A percentile compares a stretch with the other conserved stretches of the same genome.
Conservation (phyloP, 2,329 filamentous ascomycete species). For the Paecilomyces fulvus region DNA sequence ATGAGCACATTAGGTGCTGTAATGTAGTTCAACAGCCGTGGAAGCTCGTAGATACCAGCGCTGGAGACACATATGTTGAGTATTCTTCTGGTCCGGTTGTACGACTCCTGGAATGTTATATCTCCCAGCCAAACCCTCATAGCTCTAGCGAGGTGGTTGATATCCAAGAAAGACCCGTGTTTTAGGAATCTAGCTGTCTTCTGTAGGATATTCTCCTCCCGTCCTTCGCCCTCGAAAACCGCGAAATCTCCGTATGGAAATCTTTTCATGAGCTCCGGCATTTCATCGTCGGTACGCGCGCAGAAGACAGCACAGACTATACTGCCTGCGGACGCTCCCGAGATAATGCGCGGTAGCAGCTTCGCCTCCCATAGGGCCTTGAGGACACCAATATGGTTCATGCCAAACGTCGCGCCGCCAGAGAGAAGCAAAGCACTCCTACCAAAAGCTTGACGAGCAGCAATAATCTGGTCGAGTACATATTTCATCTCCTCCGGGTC, state of each 20-base stretch:
- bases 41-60: slow-evolving; percentile 77
- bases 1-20: slow-evolving; percentile 92
- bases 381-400: slow-evolving; percentile 83
- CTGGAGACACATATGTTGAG: slow-evolving; percentile 92
- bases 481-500: slow-evolving; percentile 51
- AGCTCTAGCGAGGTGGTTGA: slow-evolving; percentile 68
- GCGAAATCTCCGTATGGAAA: slow-evolving; percentile 74
- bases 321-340: slow-evolving; percentile 77
- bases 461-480: slow-evolving; percentile 60
- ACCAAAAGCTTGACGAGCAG: slow-evolving; percentile 72
- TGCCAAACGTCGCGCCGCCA: slow-evolving; percentile 80
- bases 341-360: slow-evolving; percentile 76
- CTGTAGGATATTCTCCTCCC: slow-evolving; percentile 55
- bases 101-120: slow-evolving; percentile 90
- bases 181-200: slow-evolving; percentile 68
- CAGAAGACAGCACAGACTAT: slow-evolving; percentile 78
- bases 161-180: slow-evolving; percentile 78
- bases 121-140: slow-evolving; percentile 77
- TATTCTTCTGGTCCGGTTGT: slow-evolving; percentile 85
- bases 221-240: slow-evolving; percentile 62
- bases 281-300: slow-evolving; percentile 67
- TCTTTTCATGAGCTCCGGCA: slow-evolving; percentile 57
- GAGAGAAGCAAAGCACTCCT: slow-evolving; percentile 74
- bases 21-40: slow-evolving; percentile 80
- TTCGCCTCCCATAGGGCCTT: slow-evolving; percentile 69